Evolutionary conservation across 345 rosid species (phyloP).

Genomic region (Citrus trifoliata): DNA sequence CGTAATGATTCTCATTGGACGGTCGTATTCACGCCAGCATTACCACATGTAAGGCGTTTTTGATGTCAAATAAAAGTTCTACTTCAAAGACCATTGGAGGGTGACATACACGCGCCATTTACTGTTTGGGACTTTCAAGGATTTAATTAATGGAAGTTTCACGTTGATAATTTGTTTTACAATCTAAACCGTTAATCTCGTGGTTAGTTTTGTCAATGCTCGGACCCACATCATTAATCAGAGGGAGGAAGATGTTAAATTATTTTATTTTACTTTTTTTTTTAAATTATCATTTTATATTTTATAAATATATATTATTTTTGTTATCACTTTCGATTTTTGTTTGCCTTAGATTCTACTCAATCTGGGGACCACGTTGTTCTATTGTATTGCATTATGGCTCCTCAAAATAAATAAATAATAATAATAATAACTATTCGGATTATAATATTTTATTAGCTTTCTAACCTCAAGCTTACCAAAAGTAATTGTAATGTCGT

Average conservation of each 20-base stretch:
- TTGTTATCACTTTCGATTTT: slow-evolving; percentile 22
- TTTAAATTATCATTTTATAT: too few relatives aligned
- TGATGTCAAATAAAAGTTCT: background rate
- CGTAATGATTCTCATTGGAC: slow-evolving; percentile 10
- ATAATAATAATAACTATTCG: too few relatives aligned
- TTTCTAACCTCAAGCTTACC: slow-evolving; percentile 26
- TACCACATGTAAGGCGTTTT: background rate
- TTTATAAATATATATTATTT: background rate
- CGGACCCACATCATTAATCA: background rate
- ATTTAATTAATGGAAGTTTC: background rate
- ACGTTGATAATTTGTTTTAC: background rate
- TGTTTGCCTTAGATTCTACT: slow-evolving; percentile 30
- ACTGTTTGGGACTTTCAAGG: background rate
- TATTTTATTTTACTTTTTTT: slow-evolving; percentile 1
- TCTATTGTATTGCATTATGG: background rate
- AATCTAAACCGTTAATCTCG: background rate
- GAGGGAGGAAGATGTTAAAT: background rate
- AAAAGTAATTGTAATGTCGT: background rate
- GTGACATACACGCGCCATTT: background rate
- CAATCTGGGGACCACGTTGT: slow-evolving; percentile 7
- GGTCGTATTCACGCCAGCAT: background rate
- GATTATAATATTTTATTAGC: background rate
- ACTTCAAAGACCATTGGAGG: background rate
- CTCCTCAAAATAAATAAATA: too few relatives aligned
- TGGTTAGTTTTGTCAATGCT: background rate